Percentiles rank a stretch among this genome's conserved stretches.
Evolutionary conservation across 2,329 filamentous ascomycete species (phyloP).

Genomic region (Curvularia sp.): DNA sequence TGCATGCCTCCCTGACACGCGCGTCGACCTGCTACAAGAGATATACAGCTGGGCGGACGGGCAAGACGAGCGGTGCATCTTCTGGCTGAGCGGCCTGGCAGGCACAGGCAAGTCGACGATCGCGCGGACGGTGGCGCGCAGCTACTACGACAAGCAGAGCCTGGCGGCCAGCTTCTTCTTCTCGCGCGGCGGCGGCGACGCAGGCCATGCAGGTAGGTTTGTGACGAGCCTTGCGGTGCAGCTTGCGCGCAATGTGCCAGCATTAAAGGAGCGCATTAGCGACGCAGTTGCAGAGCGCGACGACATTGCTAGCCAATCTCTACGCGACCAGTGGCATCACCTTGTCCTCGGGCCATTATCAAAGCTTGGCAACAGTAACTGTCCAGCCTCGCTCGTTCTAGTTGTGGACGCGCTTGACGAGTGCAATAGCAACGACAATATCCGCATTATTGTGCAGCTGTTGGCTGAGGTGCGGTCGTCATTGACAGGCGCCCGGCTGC

Average conservation of each 20-base stretch:
- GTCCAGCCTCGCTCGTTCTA: slow-evolving; percentile 9
- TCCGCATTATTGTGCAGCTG: slow-evolving; percentile 25
- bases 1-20: slow-evolving; percentile 33
- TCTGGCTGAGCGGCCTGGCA: slow-evolving; percentile 42
- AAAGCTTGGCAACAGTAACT: not conserved
- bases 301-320: slow-evolving; percentile 17
- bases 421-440: slow-evolving; percentile 31
- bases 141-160: not conserved
- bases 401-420: slow-evolving; percentile 45
- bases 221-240: slow-evolving; percentile 17
- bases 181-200: slow-evolving; percentile 27
- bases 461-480: slow-evolving; percentile 8
- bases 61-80: slow-evolving; percentile 28
- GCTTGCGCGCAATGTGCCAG: slow-evolving; percentile 5
- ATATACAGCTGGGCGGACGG: slow-evolving; percentile 34
- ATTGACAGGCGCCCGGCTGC: too few species aligned
- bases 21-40: slow-evolving; percentile 30
- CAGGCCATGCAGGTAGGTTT: slow-evolving; percentile 19
- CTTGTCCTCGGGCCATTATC: slow-evolving; percentile 24
- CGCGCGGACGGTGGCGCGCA: not conserved
- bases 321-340: slow-evolving; percentile 29
- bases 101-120: slow-evolving; percentile 41
- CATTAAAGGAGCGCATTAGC: slow-evolving; percentile 10
- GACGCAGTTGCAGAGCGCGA: slow-evolving; percentile 15
- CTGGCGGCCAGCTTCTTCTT: not conserved